Percentiles rank a stretch among this genome's conserved stretches.
Evolutionary conservation across 495 filamentous ascomycete genomes (phyloP).

Genomic region (Trichoderma parareesei): DNA sequence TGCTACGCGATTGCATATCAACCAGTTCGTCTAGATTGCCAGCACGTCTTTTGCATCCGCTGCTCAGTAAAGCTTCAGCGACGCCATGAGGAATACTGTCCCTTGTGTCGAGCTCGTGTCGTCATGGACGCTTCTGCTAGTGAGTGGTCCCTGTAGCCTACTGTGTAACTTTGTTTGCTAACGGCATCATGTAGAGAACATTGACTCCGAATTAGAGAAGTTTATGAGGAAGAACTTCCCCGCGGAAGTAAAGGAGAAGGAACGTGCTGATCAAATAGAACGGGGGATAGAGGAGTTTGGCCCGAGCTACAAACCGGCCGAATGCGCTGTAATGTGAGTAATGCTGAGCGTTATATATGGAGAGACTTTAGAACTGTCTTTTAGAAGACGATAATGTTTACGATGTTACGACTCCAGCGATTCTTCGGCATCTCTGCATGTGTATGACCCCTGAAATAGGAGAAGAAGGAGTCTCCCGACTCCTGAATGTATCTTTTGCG

Average conservation of each 20-base stretch:
- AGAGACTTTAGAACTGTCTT: not conserved
- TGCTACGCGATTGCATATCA: slow-evolving; percentile 59
- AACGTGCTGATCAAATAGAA: slow-evolving; percentile 47
- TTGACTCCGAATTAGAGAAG: slow-evolving; percentile 51
- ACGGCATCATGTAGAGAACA: slow-evolving; percentile 36
- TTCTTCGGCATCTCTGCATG: not conserved
- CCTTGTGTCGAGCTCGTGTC: slow-evolving; percentile 55
- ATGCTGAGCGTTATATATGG: slow-evolving; percentile 20
- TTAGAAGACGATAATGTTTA: not conserved
- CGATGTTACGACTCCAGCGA: not conserved
- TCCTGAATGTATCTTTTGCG: not conserved
- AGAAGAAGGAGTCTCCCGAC: too few relatives aligned
- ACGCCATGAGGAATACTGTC: slow-evolving; percentile 49
- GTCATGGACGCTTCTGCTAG: slow-evolving; percentile 52
- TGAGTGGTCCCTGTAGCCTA: slow-evolving; percentile 19
- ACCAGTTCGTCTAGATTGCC: slow-evolving; percentile 57
- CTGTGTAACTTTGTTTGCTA: not conserved
- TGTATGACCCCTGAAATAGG: too few relatives aligned
- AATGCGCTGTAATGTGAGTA: slow-evolving; percentile 35
- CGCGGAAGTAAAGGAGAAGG: slow-evolving; percentile 57
- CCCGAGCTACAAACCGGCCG: slow-evolving; percentile 30
- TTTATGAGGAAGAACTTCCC: slow-evolving; percentile 63
- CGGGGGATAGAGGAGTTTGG: slow-evolving; percentile 47
- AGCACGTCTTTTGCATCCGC: slow-evolving; percentile 62
- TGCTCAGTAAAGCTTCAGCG: slow-evolving; percentile 66